Conservation (phyloP, 2,329 filamentous ascomycete species). For the Teratosphaeria epicoccoides region DNA sequence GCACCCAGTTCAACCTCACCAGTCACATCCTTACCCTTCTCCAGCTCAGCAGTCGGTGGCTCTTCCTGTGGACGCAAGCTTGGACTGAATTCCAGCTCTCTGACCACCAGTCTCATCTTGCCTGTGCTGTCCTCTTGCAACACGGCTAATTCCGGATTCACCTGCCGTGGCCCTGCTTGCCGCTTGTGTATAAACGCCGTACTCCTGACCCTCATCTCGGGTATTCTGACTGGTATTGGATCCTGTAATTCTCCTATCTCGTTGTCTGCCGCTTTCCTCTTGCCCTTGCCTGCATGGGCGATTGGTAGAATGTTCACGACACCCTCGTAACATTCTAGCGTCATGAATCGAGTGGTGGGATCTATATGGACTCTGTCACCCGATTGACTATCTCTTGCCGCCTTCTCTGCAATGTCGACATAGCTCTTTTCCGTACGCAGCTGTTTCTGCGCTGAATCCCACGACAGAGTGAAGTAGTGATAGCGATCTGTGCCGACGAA, state of each 20-base stretch:
- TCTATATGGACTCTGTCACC: conserved; percentile 77
- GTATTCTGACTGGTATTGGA: conserved; percentile 50
- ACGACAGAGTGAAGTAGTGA: conserved; percentile 81
- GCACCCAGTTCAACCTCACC: conserved; percentile 50
- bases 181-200: conserved; percentile 54
- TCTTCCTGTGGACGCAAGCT: conserved; percentile 35
- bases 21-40: conserved; percentile 33
- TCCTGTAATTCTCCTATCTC: conserved; percentile 49
- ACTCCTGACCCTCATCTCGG: conserved; percentile 56
- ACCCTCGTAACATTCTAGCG: conserved; percentile 58
- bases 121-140: conserved; percentile 52
- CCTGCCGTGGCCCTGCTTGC: conserved; percentile 26
- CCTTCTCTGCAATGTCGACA: conserved; percentile 50
- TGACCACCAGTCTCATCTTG: conserved; percentile 44
- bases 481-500: conserved; percentile 86
- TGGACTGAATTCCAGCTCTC: conserved; percentile 43
- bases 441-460: conserved; percentile 52
- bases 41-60: conserved; percentile 42
- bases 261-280: conserved; percentile 32
- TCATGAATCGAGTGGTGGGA: conserved; percentile 59
- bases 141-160: conserved; percentile 51
- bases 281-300: conserved; percentile 42
- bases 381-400: conserved; percentile 63
- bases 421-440: conserved; percentile 48
- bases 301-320: conserved; percentile 55